Evolutionary conservation across 805 yeast species (phyloP).

Genomic region (Ogataea paradorogensis): DNA sequence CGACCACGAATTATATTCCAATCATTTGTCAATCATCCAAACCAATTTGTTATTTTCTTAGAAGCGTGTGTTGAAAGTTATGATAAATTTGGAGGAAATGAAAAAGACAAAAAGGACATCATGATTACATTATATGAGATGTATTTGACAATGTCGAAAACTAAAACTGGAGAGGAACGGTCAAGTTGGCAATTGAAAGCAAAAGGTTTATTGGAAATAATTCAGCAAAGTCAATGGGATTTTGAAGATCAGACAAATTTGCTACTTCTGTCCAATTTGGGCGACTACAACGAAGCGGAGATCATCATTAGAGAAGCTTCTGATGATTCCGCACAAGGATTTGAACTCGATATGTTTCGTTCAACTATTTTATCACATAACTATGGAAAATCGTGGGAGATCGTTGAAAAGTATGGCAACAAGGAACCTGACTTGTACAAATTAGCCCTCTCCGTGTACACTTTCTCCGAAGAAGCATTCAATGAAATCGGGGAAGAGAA

Average conservation of each 20-base stretch:
- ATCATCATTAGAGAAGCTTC: constrained; percentile 34
- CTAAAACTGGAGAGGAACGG: constrained; percentile 28
- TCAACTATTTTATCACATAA: constrained; percentile 59
- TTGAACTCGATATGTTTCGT: constrained; percentile 63
- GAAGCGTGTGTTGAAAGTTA: constrained; percentile 87
- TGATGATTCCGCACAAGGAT: constrained; percentile 31
- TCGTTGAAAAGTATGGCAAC: constrained; percentile 59
- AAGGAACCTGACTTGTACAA: constrained; percentile 63
- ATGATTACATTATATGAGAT: constrained; percentile 78
- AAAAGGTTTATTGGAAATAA: constrained; percentile 41
- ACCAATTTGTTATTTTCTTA: constrained; percentile 84
- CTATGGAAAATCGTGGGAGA: constrained; percentile 51
- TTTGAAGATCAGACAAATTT: constrained; percentile 56
- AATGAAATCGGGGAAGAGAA: constrained; percentile 51
- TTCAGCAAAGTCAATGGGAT: constrained; percentile 31
- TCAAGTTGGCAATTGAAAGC: constrained; percentile 69
- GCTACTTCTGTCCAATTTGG: constrained; percentile 54
- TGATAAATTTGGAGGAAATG: constrained; percentile 69
- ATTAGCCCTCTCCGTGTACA: constrained; percentile 59
- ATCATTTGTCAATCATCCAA: constrained; percentile 79
- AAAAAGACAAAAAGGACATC: constrained; percentile 68
- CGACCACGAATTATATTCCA: constrained; percentile 83
- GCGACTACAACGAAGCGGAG: constrained; percentile 52
- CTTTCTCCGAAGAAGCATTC: constrained; percentile 52
- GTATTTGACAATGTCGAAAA: constrained; percentile 60